phyloP scores from a whole-genome alignment of 2,329 filamentous ascomycete species.

The Ascocoryne sarcoides region DNA sequence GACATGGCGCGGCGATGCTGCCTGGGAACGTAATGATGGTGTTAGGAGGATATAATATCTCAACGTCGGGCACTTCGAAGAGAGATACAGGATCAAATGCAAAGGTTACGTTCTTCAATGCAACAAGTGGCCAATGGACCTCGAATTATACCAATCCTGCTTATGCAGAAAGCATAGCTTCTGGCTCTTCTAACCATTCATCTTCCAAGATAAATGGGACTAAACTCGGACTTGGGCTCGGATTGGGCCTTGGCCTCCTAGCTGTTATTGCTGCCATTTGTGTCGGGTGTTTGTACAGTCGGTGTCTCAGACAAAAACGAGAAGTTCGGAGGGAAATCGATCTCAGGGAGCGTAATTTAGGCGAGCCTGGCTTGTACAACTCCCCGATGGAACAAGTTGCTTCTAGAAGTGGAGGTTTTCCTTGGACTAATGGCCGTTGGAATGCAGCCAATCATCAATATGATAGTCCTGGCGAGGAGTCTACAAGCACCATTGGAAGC shows the following conservation, averaged over 20 bases:
- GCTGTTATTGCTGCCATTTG: conserved; percentile 39
- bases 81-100: conserved; percentile 33
- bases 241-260: conserved; percentile 55
- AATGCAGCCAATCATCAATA: conserved; percentile 12
- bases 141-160: conserved; percentile 44
- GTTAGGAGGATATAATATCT: conserved; percentile 51
- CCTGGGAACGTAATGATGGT: conserved; percentile 63
- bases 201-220: conserved; percentile 11
- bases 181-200: conserved; percentile 24
- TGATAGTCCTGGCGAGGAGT: conserved; percentile 19
- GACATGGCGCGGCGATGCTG: conserved; percentile 53
- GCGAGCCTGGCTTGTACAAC: conserved; percentile 31
- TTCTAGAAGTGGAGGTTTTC: conserved; percentile 15
- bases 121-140: conserved; percentile 50
- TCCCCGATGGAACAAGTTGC: conserved; percentile 14
- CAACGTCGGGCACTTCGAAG: conserved; percentile 20
- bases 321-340: conserved; percentile 42
- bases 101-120: conserved; percentile 46
- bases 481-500: conserved; percentile 15
- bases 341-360: conserved; percentile 39
- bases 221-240: conserved; percentile 43
- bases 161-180: conserved; percentile 14
- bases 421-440: conserved; percentile 22
- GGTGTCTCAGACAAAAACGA: conserved; percentile 34
- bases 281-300: conserved; percentile 40